A percentile compares a stretch with the other conserved stretches of the same genome.
Conservation (phyloP, 441 rosid genomes). For the Populus hybrid region DNA sequence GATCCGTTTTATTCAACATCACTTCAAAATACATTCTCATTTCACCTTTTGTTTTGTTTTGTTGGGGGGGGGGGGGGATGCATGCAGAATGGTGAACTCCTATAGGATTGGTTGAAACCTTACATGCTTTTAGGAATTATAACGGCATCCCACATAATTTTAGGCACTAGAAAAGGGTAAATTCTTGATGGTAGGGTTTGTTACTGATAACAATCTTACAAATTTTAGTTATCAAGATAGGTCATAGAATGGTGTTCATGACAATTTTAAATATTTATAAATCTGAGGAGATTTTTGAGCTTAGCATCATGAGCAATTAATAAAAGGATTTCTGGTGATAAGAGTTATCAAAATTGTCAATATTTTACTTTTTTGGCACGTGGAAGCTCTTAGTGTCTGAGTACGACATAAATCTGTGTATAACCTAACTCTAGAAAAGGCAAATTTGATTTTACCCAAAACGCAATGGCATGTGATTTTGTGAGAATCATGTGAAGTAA, state of each 20-base stretch:
- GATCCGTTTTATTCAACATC: constrained; percentile 1
- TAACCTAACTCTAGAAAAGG: background rate
- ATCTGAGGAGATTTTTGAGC: background rate
- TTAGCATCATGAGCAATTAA: background rate
- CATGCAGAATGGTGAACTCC: background rate
- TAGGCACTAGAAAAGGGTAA: background rate
- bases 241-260: background rate
- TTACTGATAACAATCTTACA: background rate
- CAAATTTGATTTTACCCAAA: no score
- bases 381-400: background rate
- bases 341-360: background rate
- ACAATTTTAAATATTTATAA: background rate
- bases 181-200: background rate
- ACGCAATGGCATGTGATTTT: background rate
- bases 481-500: background rate
- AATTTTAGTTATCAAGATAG: background rate
- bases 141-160: background rate
- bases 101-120: background rate
- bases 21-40: no score
- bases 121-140: background rate
- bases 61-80: background rate
- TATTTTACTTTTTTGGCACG: background rate
- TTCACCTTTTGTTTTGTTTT: background rate
- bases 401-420: background rate
- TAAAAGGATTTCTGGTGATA: background rate